These are phyloP conservation scores for Lentinula sp. DNA, from an alignment of 768 basidiomycete species.

Conservation along the genomic window DNA sequence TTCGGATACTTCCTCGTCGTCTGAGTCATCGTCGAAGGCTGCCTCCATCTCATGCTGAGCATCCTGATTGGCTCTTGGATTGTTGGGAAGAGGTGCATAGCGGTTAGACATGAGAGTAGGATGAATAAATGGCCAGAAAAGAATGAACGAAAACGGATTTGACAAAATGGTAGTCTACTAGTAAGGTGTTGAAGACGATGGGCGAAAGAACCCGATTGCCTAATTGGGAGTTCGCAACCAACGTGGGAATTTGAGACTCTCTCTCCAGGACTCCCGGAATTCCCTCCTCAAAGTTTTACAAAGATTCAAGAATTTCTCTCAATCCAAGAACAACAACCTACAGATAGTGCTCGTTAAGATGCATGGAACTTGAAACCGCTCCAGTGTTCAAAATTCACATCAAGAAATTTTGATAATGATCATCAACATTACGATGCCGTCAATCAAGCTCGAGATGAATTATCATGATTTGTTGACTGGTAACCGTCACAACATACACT, in stretches of 20 bases:
- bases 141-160: neutral
- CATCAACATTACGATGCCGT: neutral
- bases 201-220: too few relatives aligned
- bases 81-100: conserved; percentile 64
- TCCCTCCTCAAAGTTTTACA: too few relatives aligned
- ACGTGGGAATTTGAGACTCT: neutral
- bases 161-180: neutral
- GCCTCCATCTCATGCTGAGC: conserved; percentile 71
- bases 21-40: conserved; percentile 78
- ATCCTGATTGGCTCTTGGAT: conserved; percentile 39
- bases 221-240: neutral
- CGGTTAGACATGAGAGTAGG: conserved; percentile 38
- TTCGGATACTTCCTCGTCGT: conserved; percentile 51
- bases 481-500: neutral
- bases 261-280: too few relatives aligned
- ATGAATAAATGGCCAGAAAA: neutral
- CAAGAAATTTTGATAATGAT: neutral
- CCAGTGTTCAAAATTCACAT: too few relatives aligned
- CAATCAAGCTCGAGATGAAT: neutral
- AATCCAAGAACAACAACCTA: too few relatives aligned
- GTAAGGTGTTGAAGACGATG: neutral
- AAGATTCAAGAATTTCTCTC: too few relatives aligned
- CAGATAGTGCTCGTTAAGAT: too few relatives aligned
- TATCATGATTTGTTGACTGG: neutral
- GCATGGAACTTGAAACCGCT: too few relatives aligned